Evolutionary conservation across 345 rosid species (phyloP).

Genomic region (Orychophragmus violaceus): DNA sequence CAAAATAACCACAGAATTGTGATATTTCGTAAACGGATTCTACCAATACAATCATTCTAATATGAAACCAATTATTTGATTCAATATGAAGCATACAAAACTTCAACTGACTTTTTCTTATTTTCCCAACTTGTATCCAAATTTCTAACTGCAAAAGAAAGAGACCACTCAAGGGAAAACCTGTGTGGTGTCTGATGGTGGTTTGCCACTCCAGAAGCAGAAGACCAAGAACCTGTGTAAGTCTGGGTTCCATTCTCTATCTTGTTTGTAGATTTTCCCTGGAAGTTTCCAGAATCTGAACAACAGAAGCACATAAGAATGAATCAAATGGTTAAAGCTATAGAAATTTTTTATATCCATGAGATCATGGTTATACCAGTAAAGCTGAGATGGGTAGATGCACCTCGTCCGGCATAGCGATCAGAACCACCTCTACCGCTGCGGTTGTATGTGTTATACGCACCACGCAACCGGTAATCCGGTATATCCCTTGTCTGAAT

Average conservation of each 20-base stretch:
- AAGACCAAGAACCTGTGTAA: conserved; percentile 42
- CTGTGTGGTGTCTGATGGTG: conserved; percentile 38
- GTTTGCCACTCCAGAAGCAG: conserved; percentile 39
- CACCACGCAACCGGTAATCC: conserved; percentile 60
- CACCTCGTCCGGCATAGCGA: conserved; percentile 59
- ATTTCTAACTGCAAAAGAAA: neutral
- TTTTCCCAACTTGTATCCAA: neutral
- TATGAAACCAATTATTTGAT: neutral
- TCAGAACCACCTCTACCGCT: conserved; percentile 69
- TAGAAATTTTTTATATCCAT: neutral
- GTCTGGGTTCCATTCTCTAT: conserved; percentile 72
- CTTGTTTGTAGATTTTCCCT: conserved; percentile 57
- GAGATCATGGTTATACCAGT: conserved; percentile 46
- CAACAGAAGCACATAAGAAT: conserved; percentile 20
- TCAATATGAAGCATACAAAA: neutral
- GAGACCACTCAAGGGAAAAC: conserved; percentile 32
- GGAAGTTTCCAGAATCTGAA: conserved; percentile 57
- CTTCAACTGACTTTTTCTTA: neutral
- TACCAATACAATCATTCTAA: neutral
- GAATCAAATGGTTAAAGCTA: conserved; percentile 12
- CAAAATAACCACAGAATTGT: neutral
- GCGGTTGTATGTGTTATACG: conserved; percentile 43
- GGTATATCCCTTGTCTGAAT: conserved; percentile 64
- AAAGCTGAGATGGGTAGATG: conserved; percentile 38
- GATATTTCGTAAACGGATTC: neutral